Evolutionary conservation across 371 early-diverging fungal species (phyloP).

Genomic region (Gilbertella persicaria): DNA sequence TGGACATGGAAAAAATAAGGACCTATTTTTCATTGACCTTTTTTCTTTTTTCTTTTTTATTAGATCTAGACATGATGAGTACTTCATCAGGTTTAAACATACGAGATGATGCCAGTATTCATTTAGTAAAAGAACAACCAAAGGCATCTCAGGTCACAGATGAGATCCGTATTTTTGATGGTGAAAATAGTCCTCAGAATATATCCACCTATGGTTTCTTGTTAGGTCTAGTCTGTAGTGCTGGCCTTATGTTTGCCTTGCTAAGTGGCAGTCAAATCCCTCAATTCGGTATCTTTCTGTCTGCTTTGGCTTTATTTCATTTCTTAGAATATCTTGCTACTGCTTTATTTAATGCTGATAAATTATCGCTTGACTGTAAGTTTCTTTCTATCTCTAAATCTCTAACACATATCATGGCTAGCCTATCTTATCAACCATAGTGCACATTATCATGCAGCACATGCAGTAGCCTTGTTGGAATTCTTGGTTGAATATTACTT

Average conservation of each 20-base stretch:
- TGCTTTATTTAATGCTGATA: slow-evolving; percentile 69
- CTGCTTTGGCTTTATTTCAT: slow-evolving; percentile 71
- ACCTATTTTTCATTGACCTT: too few relatives aligned
- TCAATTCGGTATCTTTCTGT: slow-evolving; percentile 68
- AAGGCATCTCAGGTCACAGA: slow-evolving; percentile 5
- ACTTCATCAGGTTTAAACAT: background rate
- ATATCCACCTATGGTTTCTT: slow-evolving; percentile 68
- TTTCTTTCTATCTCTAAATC: background rate
- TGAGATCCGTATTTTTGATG: slow-evolving; percentile 60
- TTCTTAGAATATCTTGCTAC: slow-evolving; percentile 79
- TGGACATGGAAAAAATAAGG: too few relatives aligned
- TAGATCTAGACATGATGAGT: too few relatives aligned
- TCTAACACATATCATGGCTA: slow-evolving; percentile 13
- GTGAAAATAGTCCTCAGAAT: slow-evolving; percentile 72
- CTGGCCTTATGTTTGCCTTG: slow-evolving; percentile 47
- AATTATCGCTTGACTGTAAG: slow-evolving; percentile 68
- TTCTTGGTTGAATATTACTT: slow-evolving; percentile 68
- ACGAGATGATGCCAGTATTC: too few relatives aligned
- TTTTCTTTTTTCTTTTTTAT: too few relatives aligned
- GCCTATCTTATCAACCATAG: slow-evolving; percentile 82
- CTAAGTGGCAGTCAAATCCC: slow-evolving; percentile 28
- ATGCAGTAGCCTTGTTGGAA: slow-evolving; percentile 67
- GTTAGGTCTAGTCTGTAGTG: slow-evolving; percentile 63
- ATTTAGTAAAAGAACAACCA: too few relatives aligned
- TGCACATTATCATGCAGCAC: slow-evolving; percentile 71